Base-by-base conservation (phyloP, 768 basidiomycete genomes). In the Megacollybia marginata region DNA sequence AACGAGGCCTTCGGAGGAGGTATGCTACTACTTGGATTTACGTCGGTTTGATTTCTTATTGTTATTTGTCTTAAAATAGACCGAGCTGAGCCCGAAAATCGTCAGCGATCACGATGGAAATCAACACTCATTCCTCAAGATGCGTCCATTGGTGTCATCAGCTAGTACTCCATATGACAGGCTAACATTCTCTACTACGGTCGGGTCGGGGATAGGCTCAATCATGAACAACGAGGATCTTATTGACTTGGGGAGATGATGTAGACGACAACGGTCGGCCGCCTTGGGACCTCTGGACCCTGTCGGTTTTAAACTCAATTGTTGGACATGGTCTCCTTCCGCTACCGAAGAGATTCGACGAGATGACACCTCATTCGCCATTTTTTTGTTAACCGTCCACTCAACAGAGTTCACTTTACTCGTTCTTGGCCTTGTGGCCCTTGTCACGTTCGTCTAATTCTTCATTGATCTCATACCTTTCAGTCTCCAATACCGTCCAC, bases 401-500 rank as follows among this genome's bases (percentile, higher is more conserved):
- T 40, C 38, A 2, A 44, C 23, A 64, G 63, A 49, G 60, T 18
- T 62, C 63, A 56, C 58, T 1, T 59, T 61, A 0, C 38, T 64
- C 18, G 63, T 62, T 8, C 50, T 64, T 9, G 63, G 63, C 13
- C 53, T 64, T n/a, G n/a, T n/a, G n/a, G n/a, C n/a, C n/a, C n/a
- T n/a, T 12, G 62, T 62, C 5, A 62, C 62, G 61, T 62, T 15
- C 40, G 61, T 50, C 28, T 5, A 42, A 10, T 38, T 28, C 31
- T 23, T 23, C 7, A 44, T 16, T 1, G 6, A 1, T 4, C 11
- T 49, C 38, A 38, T 35, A 34, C 4, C 48, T 40, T 46, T 11
- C 48, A 65, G 62, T 65, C 44, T 57, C 63, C 18, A 48, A 57
- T 42, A 28, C 48, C 19, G n/a, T n/a, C n/a, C n/a, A n/a, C n/a